Conservation (phyloP, 192 early-diverging fungal genomes). For the Endogone sp. region DNA sequence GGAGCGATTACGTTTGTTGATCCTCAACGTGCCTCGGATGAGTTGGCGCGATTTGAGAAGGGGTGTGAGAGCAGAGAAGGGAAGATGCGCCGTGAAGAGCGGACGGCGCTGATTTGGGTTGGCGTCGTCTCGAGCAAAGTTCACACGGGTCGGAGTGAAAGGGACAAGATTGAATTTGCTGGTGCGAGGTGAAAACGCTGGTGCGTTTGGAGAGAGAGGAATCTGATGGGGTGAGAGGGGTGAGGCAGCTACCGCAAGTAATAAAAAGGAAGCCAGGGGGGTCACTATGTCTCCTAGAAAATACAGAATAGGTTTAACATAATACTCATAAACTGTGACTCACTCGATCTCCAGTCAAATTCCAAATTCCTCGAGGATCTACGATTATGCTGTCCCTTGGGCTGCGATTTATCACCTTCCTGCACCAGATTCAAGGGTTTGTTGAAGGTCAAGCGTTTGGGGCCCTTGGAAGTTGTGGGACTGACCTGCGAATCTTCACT, state of each 20-base stretch:
- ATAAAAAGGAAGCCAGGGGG: neutral
- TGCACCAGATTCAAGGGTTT: constrained; percentile 24
- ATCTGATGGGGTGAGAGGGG: neutral
- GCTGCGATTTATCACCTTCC: constrained; percentile 10
- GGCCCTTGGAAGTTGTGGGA: neutral
- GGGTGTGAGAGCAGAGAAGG: constrained; percentile 48
- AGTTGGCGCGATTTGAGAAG: constrained; percentile 46
- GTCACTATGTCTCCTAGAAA: constrained; percentile 1
- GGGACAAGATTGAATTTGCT: constrained; percentile 35
- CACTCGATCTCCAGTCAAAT: constrained; percentile 31
- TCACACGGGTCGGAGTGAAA: constrained; percentile 39
- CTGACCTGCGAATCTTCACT: constrained; percentile 15
- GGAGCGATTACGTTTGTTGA: constrained; percentile 79
- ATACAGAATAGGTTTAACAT: constrained; percentile 9
- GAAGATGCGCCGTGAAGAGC: constrained; percentile 51
- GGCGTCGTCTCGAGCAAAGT: constrained; percentile 41
- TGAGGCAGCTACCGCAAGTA: neutral
- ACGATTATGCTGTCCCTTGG: constrained; percentile 17
- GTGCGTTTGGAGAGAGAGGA: constrained; percentile 2
- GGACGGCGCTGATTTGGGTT: constrained; percentile 47
- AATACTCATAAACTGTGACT: neutral
- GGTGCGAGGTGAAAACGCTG: constrained; percentile 1
- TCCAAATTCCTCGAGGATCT: constrained; percentile 38
- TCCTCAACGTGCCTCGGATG: constrained; percentile 72
- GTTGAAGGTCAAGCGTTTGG: constrained; percentile 26